These are phyloP conservation scores for Ganoderma meredithae DNA, from an alignment of 1,284 basidiomycete genomes.

Conservation along the genomic window DNA sequence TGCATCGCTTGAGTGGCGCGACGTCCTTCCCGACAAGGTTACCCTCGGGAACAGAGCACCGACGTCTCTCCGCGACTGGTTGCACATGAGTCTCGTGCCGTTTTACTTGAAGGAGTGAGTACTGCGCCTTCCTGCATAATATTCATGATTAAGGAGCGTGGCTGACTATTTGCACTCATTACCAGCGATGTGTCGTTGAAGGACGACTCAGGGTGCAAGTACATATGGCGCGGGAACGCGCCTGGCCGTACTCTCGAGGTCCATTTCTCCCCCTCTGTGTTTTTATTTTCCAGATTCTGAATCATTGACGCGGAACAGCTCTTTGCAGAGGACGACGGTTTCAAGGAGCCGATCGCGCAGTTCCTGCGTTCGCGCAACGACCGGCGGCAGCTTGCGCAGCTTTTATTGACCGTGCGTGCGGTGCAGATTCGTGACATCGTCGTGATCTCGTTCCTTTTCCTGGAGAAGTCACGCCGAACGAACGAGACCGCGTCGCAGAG, in stretches of 20 bases:
- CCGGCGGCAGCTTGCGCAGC: constrained; percentile 38
- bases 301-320: constrained; percentile 38
- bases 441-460: constrained; percentile 49
- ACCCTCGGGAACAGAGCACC: constrained; percentile 29
- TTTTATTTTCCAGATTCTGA: not conserved
- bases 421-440: constrained; percentile 46
- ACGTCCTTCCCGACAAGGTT: constrained; percentile 35
- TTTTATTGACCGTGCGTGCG: constrained; percentile 45
- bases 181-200: constrained; percentile 47
- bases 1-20: constrained; percentile 37
- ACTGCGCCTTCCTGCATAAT: not conserved
- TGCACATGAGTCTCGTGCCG: constrained; percentile 52
- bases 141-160: too few relatives aligned
- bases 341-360: constrained; percentile 43
- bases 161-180: not conserved
- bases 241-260: constrained; percentile 48
- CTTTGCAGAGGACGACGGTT: constrained; percentile 42
- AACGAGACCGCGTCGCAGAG: constrained; percentile 28
- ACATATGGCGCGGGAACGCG: constrained; percentile 51
- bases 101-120: constrained; percentile 48
- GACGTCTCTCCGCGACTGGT: constrained; percentile 45
- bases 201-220: constrained; percentile 45
- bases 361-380: constrained; percentile 43
- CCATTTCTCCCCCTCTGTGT: constrained; percentile 2
- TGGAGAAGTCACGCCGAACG: constrained; percentile 41